Percentiles rank a stretch among this genome's conserved stretches.
Evolutionary conservation across 2,329 filamentous ascomycete species (phyloP).

Genomic region (Dactylellina drechsleri): DNA sequence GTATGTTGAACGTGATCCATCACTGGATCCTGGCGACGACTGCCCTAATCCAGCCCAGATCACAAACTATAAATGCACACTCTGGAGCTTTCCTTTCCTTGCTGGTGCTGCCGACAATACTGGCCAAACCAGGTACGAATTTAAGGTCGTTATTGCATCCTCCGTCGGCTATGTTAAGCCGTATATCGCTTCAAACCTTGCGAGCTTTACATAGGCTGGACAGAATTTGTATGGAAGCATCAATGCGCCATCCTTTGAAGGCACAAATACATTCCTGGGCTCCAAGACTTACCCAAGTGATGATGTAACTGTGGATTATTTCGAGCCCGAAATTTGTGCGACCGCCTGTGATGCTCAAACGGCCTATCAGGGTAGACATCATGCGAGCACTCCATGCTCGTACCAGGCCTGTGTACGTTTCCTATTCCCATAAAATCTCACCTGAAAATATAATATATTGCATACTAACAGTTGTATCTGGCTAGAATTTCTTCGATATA

Average conservation of each 20-base stretch:
- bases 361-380: slow-evolving; percentile 54
- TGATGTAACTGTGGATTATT: slow-evolving; percentile 31
- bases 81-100: slow-evolving; percentile 61
- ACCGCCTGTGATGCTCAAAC: slow-evolving; percentile 54
- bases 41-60: slow-evolving; percentile 61
- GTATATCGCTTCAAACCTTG: slow-evolving; percentile 13
- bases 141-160: slow-evolving; percentile 44
- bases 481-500: slow-evolving; percentile 39
- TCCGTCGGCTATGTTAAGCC: slow-evolving; percentile 51
- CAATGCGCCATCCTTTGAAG: slow-evolving; percentile 32
- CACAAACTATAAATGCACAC: slow-evolving; percentile 62
- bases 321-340: slow-evolving; percentile 42
- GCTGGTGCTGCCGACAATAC: slow-evolving; percentile 55
- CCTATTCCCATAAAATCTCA: not conserved
- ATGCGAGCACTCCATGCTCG: slow-evolving; percentile 26
- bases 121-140: slow-evolving; percentile 52
- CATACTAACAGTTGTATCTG: not conserved
- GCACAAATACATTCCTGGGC: slow-evolving; percentile 25
- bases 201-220: slow-evolving; percentile 31
- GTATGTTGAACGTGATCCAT: slow-evolving; percentile 58
- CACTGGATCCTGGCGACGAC: slow-evolving; percentile 57
- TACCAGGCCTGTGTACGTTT: slow-evolving; percentile 46
- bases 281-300: slow-evolving; percentile 38
- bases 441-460: not conserved
- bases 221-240: slow-evolving; percentile 29